Evolutionary conservation across 2,329 filamentous ascomycete genomes (phyloP).

Genomic region (Hypoxylon sp.): DNA sequence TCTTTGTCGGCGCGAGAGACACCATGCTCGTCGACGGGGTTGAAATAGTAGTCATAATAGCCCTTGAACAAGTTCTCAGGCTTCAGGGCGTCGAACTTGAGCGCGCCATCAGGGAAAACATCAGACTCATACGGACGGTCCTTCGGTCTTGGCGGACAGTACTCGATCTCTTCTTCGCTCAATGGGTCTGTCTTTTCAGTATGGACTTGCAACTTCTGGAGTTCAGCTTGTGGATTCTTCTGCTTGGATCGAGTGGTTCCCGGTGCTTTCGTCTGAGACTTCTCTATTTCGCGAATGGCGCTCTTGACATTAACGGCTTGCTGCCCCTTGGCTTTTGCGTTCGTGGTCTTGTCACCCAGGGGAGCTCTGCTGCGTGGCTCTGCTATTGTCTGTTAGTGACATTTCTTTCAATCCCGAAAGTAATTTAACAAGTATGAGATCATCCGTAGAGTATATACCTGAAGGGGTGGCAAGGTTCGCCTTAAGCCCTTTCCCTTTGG

Average conservation of each 20-base stretch:
- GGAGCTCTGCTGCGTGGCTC: constrained; percentile 80
- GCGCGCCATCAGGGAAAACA: constrained; percentile 69
- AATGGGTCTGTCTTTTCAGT: constrained; percentile 62
- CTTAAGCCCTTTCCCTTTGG: constrained; percentile 63
- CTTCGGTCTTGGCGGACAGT: constrained; percentile 81
- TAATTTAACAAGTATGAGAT: not conserved
- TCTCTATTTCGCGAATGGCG: constrained; percentile 70
- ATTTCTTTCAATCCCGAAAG: too few species aligned
- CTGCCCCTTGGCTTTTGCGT: constrained; percentile 81
- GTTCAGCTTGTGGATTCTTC: constrained; percentile 64
- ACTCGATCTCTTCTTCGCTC: constrained; percentile 84
- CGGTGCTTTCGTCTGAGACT: constrained; percentile 70
- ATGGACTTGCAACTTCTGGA: constrained; percentile 74
- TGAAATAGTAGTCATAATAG: constrained; percentile 72
- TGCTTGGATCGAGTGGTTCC: constrained; percentile 71
- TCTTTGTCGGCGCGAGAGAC: constrained; percentile 73
- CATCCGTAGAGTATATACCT: constrained; percentile 66
- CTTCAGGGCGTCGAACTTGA: constrained; percentile 71
- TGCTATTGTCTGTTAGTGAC: constrained; percentile 50
- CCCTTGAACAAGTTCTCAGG: constrained; percentile 71
- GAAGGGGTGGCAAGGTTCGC: constrained; percentile 83
- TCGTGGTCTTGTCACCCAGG: constrained; percentile 95
- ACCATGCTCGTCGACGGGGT: constrained; percentile 76
- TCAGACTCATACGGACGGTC: constrained; percentile 78
- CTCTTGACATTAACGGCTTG: constrained; percentile 75